Percentiles rank a stretch among this genome's conserved stretches.
Conservation (phyloP, 2,329 filamentous ascomycete genomes). For the Cercospora sojina region DNA sequence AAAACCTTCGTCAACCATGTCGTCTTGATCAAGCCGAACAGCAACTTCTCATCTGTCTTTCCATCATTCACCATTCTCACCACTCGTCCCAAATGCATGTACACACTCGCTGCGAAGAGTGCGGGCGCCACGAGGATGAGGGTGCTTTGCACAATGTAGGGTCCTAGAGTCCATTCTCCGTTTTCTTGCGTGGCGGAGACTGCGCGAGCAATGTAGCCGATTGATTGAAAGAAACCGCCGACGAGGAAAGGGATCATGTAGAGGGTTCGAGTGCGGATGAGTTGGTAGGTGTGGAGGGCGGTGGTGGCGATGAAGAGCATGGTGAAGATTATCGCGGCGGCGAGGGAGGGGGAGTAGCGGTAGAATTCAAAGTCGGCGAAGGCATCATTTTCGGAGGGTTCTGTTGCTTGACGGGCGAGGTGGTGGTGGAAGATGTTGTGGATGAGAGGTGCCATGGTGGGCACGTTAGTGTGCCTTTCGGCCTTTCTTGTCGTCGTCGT, state of each 20-base stretch:
- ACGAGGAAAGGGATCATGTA: slow-evolving; percentile 54
- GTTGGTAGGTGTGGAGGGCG: slow-evolving; percentile 40
- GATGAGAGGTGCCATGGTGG: neutral
- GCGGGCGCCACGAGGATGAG: slow-evolving; percentile 52
- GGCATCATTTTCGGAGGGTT: neutral
- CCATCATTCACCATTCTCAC: slow-evolving; percentile 41
- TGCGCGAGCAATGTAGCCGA: slow-evolving; percentile 55
- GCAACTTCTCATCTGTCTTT: slow-evolving; percentile 37
- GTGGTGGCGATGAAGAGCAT: slow-evolving; percentile 36
- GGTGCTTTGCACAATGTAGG: slow-evolving; percentile 47
- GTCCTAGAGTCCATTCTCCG: slow-evolving; percentile 42
- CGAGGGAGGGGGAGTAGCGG: slow-evolving; percentile 15
- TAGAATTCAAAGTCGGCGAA: slow-evolving; percentile 19
- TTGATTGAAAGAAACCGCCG: slow-evolving; percentile 52
- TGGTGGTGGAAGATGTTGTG: neutral
- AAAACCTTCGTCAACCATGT: slow-evolving; percentile 51
- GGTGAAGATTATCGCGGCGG: slow-evolving; percentile 33
- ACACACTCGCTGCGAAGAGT: slow-evolving; percentile 52
- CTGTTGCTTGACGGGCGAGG: neutral
- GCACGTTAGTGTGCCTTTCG: neutral
- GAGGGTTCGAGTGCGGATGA: slow-evolving; percentile 47
- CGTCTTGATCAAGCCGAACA: slow-evolving; percentile 40
- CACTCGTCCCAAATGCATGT: slow-evolving; percentile 51
- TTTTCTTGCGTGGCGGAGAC: slow-evolving; percentile 42
- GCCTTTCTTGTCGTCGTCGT: neutral